Conservation (phyloP, 2,329 filamentous ascomycete species). For the Colletotrichum sp. region DNA sequence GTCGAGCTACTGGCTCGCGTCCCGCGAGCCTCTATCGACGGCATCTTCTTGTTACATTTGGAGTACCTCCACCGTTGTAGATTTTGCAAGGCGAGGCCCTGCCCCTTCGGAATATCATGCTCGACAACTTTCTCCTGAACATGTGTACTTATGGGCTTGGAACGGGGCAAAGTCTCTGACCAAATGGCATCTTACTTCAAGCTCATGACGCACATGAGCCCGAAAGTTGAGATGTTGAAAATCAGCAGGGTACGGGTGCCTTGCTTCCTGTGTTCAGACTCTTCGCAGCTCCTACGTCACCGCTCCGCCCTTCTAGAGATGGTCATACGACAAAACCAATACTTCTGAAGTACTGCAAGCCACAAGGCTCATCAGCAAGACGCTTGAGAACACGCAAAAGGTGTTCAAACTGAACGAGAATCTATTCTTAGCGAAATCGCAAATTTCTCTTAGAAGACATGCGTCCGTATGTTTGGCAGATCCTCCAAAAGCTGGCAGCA, state of each 20-base stretch:
- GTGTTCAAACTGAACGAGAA: slow-evolving; percentile 28
- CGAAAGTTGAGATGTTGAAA: slow-evolving; percentile 37
- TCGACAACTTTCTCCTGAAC: neutral
- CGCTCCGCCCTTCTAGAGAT: neutral
- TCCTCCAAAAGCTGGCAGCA: neutral
- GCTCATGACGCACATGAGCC: slow-evolving; percentile 30
- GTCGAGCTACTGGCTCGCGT: neutral
- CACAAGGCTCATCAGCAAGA: slow-evolving; percentile 21
- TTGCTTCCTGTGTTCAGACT: slow-evolving; percentile 27
- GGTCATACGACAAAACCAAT: too few species aligned
- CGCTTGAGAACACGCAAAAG: slow-evolving; percentile 26
- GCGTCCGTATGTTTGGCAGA: neutral
- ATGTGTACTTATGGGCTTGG: neutral
- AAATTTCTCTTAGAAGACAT: neutral
- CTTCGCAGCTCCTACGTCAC: neutral
- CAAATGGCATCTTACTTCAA: slow-evolving; percentile 20
- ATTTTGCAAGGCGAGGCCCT: neutral
- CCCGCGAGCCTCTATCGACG: neutral
- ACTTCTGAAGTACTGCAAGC: too few species aligned
- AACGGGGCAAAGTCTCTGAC: neutral
- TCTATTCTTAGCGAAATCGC: neutral
- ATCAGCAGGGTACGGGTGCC: slow-evolving; percentile 37
- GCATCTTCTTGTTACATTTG: too few species aligned
- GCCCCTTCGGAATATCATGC: neutral
- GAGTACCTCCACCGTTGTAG: neutral